These are phyloP conservation scores for Trichaptum fuscoviolaceum DNA, from an alignment of 768 basidiomycete species.

Conservation along the genomic window DNA sequence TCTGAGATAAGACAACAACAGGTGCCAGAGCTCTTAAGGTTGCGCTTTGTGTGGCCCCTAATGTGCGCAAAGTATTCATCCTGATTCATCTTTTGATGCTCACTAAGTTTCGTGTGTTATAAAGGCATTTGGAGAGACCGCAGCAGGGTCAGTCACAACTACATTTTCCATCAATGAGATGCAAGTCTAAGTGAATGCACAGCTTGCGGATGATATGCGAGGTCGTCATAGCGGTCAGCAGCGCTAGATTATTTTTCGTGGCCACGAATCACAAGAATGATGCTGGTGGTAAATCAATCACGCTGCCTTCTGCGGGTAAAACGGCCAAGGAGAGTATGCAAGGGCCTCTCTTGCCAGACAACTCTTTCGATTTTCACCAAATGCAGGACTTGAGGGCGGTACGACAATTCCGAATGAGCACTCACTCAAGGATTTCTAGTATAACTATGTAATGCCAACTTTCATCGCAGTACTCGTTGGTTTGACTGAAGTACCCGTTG, in stretches of 20 bases:
- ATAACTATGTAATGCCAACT: too few species aligned
- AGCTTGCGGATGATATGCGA: not conserved
- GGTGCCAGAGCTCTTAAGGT: not conserved
- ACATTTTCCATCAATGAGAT: not conserved
- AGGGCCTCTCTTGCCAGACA: not conserved
- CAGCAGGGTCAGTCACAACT: not conserved
- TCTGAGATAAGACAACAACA: not conserved
- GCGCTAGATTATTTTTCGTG: not conserved
- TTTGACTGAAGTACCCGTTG: too few species aligned
- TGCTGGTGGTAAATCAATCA: not conserved
- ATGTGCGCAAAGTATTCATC: not conserved
- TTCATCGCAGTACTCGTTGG: too few species aligned
- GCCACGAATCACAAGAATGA: not conserved
- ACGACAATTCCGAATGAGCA: not conserved
- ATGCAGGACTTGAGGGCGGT: not conserved
- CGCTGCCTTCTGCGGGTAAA: not conserved
- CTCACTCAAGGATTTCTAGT: not conserved
- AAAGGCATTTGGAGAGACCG: not conserved
- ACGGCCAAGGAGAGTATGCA: not conserved
- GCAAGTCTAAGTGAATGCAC: not conserved
- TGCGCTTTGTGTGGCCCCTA: not conserved
- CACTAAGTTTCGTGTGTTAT: not conserved
- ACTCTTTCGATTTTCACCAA: too few species aligned
- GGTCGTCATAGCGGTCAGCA: not conserved
- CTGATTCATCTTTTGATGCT: not conserved